These are phyloP conservation scores for Hymenoscyphus albidus DNA, from an alignment of 2,329 filamentous ascomycete species.

Conservation along the genomic window DNA sequence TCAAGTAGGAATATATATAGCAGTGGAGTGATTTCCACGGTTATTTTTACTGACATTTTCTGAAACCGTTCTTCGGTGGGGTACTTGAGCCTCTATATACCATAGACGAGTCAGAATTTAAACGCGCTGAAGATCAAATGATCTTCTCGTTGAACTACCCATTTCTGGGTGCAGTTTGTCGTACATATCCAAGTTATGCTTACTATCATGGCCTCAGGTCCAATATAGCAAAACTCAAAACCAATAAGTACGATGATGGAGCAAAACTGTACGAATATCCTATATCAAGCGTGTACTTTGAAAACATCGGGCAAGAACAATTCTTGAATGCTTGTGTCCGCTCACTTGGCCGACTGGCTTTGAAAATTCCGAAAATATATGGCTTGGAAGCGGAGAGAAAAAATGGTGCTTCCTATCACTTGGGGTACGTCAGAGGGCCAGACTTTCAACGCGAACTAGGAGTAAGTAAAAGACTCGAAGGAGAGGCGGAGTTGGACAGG, in stretches of 20 bases:
- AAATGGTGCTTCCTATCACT: background rate
- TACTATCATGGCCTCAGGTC: background rate
- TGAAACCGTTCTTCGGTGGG: background rate
- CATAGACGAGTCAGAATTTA: background rate
- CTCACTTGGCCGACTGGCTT: background rate
- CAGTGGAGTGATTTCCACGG: background rate
- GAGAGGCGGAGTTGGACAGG: too few relatives aligned
- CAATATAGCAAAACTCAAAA: background rate
- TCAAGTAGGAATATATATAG: background rate
- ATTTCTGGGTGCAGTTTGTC: background rate
- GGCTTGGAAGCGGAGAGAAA: background rate
- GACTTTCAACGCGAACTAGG: background rate
- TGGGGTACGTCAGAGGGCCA: background rate
- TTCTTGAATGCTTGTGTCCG: background rate
- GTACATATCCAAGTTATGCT: background rate
- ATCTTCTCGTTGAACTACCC: background rate
- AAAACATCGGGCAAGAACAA: background rate
- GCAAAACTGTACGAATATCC: background rate
- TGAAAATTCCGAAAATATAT: background rate
- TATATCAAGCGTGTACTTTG: background rate
- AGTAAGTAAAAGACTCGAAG: background rate
- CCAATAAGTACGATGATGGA: background rate
- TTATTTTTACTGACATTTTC: background rate
- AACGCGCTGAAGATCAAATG: background rate
- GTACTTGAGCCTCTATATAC: background rate